Base-by-base conservation (phyloP, 2,329 filamentous ascomycete genomes). In the Colletotrichum sp. region DNA sequence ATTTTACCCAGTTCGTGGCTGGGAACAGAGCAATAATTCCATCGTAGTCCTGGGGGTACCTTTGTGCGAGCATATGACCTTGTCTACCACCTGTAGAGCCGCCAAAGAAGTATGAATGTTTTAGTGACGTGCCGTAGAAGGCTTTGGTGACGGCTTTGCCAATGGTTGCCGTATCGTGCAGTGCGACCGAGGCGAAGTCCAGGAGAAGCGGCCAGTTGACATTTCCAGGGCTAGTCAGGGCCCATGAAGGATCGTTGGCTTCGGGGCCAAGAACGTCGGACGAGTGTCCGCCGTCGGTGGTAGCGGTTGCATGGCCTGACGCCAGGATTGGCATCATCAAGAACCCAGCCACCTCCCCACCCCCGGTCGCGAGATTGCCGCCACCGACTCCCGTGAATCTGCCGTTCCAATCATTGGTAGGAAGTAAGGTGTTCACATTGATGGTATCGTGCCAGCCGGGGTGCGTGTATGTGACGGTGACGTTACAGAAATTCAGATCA, bases 31-130 rank as follows among this genome's bases (percentile, higher is more conserved):
- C 90, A 2, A 92, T 81, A 26, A 92, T 86, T 24, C 90, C 90
- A 67, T 93, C 90, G 67, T 91, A 92, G 75, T 92, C 90, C 0
- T 88, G 83, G 0, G 91, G 90, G 75, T 87, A 92, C 16, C 83
- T 79, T 77, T 92, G 87, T 0, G 89, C 87, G 8, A 87, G 86
- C 69, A 89, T 89, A 39, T 91, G 83, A 5, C 90, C 91, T 83
- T 93, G 90, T 0, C 91, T 85, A 1, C 92, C 91, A 8, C 92
- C 92, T 0, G 90, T 88, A 0, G 90, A 92, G 79, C 91, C 93
- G 9, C 91, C 91, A 4, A 88, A 79, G 76, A 88, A 92, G 81
- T 92, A 93, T 3, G 74, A 52, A 1, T 86, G 88, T 71, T 87
- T 88, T 0, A 82, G 80, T 0, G 43, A 5, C 2, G 70, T 76